Conservation (phyloP, 768 basidiomycete genomes). For the Agaricus blazei region DNA sequence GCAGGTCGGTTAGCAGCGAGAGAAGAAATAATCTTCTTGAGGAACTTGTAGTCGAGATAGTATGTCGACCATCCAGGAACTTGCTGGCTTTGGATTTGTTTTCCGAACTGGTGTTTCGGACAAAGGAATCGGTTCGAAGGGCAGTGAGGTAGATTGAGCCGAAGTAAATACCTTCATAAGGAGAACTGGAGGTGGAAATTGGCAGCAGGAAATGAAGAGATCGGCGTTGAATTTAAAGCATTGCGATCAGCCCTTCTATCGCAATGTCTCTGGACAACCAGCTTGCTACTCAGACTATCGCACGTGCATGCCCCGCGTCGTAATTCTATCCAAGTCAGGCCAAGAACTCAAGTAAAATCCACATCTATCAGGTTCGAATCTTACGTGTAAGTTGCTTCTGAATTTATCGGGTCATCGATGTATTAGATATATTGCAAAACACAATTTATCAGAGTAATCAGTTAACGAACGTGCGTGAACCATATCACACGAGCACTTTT, state of each 20-base stretch:
- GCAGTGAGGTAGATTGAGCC: neutral
- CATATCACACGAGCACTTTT: conserved; percentile 72
- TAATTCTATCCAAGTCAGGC: neutral
- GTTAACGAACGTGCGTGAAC: conserved; percentile 46
- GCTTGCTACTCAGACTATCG: neutral
- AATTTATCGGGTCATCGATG: conserved; percentile 9
- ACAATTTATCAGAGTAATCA: conserved; percentile 19
- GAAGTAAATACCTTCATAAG: conserved; percentile 29
- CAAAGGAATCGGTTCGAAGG: conserved; percentile 7
- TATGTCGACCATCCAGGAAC: conserved; percentile 94
- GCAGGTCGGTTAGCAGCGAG: conserved; percentile 86
- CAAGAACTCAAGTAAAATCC: neutral
- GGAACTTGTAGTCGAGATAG: conserved; percentile 97
- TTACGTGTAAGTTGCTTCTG: neutral
- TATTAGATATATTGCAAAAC: conserved; percentile 13
- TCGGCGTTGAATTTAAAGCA: neutral
- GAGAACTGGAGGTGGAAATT: neutral
- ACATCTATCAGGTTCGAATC: neutral
- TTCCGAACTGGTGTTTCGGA: conserved; percentile 77
- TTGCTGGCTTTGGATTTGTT: conserved; percentile 93
- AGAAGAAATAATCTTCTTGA: conserved; percentile 98
- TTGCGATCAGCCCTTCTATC: conserved; percentile 1
- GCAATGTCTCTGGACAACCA: no score
- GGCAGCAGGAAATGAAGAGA: neutral
- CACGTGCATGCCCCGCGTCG: conserved; percentile 10